Evolutionary conservation across 441 rosid species (phyloP), one percentile per base, ranked within the genome.

Genomic region (Dalechampia spathulata): DNA sequence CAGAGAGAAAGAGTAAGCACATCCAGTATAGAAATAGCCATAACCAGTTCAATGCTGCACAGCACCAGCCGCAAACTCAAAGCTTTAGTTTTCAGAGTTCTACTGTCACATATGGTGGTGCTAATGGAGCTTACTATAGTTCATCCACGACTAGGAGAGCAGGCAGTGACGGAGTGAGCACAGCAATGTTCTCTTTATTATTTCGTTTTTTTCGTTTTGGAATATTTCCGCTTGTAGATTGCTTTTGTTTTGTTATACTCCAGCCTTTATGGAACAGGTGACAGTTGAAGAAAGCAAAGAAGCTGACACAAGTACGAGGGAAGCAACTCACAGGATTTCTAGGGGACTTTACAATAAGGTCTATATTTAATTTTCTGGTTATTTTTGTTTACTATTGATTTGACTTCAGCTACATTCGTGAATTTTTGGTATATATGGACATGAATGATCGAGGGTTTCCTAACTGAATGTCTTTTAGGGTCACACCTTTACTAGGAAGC

Each of bases 121-220:
- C 75, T 0, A 58, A 79, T 54, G 96, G 97, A 15, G 69, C 83
- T 48, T 77, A 83, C 69, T 78, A 81, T 67, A 81, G 86, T 54
- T 82, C 89, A 12, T 87, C 96, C 5, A 77, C 60, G 52, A 81
- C 83, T 19, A 83, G 86, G 78, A 82, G 96, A 70, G 63, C 68
- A 0, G 97, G 99, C 57, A 78, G 87, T 72, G 93, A 93, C 73
- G 99, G 99, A 69, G 99, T 90, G 59, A 66, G 83, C 78, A 42
- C n/a, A n/a, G n/a, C n/a, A n/a, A n/a, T n/a, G n/a, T n/a, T n/a
- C n/a, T n/a, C n/a, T n/a, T n/a, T n/a, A n/a, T n/a, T n/a, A n/a
- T n/a, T n/a, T n/a, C n/a, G n/a, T n/a, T n/a, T 15, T 37, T 2
- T 40, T 49, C 25, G 26, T 21, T 36, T 39, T 36, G 37, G 5